Evolutionary conservation across 768 basidiomycete genomes (phyloP), one percentile per base, ranked within the genome.

Genomic region (Tephrocybe sp.): DNA sequence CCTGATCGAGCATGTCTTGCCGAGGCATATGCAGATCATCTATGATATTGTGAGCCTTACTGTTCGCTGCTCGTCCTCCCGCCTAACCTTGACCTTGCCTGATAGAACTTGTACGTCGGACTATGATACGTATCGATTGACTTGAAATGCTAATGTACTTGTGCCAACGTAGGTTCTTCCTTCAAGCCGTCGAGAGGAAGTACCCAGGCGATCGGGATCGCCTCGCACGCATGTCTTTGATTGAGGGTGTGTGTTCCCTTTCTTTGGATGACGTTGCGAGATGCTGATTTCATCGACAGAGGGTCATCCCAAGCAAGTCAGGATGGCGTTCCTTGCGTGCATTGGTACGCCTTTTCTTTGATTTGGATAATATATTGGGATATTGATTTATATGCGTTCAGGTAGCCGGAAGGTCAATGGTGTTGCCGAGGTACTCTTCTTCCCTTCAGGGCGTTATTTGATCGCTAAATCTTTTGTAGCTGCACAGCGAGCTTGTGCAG

Each of bases 251-350:
- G 20, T 12, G 8, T 14, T 12, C 5, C 34, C 5, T 12, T 39
- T 39, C n/a, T 9, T 36, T 5, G 10, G 12, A 18, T 39, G 38
- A 39, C 28, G 5, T 39, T 3, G 7, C 4, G n/a, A 20, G 17
- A 20, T 6, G n/a, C 18, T 3, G 7, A 39, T 20, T 4, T 17
- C 14, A 15, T 17, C 12, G n/a, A 38, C 53, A 90, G 94, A 96
- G 83, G 89, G 91, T 14, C 65, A 78, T 53, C 93, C 93, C 4
- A 84, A 96, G 68, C 83, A 91, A 62, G 79, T 97, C 55, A 80
- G 92, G 56, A 94, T 94, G 90, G 92, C 93, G 8, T 86, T 89
- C 68, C 74, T 99, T 21, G 97, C 97, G 15, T 88, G 87, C 66
- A 88, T 98, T 53, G 93, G 75, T 73, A 51, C 26, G 67, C 6